Percentiles rank a stretch among this genome's conserved stretches.
phyloP scores from a whole-genome alignment of 768 basidiomycete species.

The Podaxis rugospora region DNA sequence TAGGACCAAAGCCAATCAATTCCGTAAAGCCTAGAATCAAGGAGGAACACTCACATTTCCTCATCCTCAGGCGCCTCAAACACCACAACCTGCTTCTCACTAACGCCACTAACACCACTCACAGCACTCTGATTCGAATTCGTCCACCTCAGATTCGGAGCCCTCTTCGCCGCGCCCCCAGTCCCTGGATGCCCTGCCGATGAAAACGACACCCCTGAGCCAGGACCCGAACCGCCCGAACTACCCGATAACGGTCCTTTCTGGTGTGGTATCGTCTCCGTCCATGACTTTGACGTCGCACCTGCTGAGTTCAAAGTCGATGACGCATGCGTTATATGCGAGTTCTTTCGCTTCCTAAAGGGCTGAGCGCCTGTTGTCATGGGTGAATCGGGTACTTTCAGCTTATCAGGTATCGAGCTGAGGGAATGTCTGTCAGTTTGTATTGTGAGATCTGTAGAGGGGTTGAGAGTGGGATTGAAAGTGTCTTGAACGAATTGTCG shows the following conservation, averaged over 20 bases:
- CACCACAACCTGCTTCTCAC: constrained; percentile 26
- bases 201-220: constrained; percentile 30
- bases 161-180: constrained; percentile 22
- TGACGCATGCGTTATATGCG: constrained; percentile 14
- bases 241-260: constrained; percentile 22
- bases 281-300: constrained; percentile 51
- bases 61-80: constrained; percentile 28
- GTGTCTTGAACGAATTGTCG: constrained; percentile 63
- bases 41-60: constrained; percentile 19
- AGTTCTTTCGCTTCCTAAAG: constrained; percentile 24
- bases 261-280: constrained; percentile 34
- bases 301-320: constrained; percentile 16
- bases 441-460: constrained; percentile 27
- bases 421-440: background rate
- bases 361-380: constrained; percentile 2
- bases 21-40: constrained; percentile 7
- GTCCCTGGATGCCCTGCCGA: constrained; percentile 29
- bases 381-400: constrained; percentile 16
- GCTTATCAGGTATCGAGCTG: background rate
- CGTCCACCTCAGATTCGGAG: constrained; percentile 38
- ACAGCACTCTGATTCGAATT: constrained; percentile 19
- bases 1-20: constrained; percentile 8
- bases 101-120: constrained; percentile 10
- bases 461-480: constrained; percentile 37
- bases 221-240: background rate